Percentiles rank a stretch among this genome's conserved stretches.
Conservation (phyloP, 176 grass and related monocot species). For the Rhynchospora tenuis region DNA sequence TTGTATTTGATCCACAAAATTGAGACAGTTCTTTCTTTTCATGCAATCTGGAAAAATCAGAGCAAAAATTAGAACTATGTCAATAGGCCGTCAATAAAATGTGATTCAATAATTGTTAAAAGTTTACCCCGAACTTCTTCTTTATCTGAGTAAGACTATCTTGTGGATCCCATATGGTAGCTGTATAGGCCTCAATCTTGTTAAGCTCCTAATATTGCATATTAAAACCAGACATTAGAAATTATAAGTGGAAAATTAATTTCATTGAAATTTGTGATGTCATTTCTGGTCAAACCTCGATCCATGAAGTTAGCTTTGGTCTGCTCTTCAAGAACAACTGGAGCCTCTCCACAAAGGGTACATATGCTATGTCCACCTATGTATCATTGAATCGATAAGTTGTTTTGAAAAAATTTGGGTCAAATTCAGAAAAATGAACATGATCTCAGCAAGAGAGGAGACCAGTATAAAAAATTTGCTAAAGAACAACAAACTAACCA, state of each 20-base stretch:
- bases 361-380: constrained; percentile 66
- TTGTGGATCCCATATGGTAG: constrained; percentile 41
- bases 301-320: constrained; percentile 48
- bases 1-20: neutral
- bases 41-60: constrained; percentile 16
- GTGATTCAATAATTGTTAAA: neutral
- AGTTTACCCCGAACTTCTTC: constrained; percentile 41
- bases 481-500: constrained; percentile 35
- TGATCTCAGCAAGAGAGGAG: neutral
- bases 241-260: neutral
- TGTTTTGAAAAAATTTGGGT: neutral
- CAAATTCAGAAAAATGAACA: neutral
- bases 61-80: neutral
- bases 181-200: constrained; percentile 54
- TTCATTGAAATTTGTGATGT: neutral
- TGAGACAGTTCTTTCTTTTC: neutral
- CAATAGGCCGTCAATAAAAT: neutral
- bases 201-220: constrained; percentile 42
- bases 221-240: neutral
- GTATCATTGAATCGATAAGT: neutral
- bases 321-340: constrained; percentile 52
- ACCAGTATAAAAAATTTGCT: neutral
- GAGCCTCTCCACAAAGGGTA: constrained; percentile 57
- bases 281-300: constrained; percentile 24
- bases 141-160: constrained; percentile 35